Evolutionary conservation across 352 stramenopile species (phyloP).

Genomic region (Phytophthora parvispora): DNA sequence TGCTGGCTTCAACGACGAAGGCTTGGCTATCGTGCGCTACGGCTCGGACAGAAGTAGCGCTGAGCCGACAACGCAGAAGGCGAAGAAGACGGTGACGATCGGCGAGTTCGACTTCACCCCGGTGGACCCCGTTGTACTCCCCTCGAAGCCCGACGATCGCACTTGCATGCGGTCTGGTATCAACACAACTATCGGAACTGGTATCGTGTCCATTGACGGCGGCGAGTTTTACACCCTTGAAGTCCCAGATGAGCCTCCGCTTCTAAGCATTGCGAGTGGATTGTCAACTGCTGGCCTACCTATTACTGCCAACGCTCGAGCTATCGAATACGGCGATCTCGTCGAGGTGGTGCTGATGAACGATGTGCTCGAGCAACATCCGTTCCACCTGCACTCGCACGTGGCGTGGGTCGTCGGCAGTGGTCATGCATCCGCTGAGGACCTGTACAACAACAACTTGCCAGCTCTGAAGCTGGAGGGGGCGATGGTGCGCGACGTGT

Average conservation of each 20-base stretch:
- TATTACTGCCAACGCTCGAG: slow-evolving; percentile 15
- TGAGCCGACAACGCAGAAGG: slow-evolving; percentile 24
- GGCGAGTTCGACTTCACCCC: slow-evolving; percentile 37
- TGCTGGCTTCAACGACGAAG: slow-evolving; percentile 35
- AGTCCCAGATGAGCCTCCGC: slow-evolving; percentile 23
- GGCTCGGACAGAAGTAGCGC: too few relatives aligned
- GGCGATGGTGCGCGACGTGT: slow-evolving; percentile 19
- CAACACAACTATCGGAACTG: slow-evolving; percentile 5
- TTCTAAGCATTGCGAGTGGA: slow-evolving; percentile 24
- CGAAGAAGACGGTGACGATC: slow-evolving; percentile 18
- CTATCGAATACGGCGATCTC: slow-evolving; percentile 28
- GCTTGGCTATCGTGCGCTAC: slow-evolving; percentile 34
- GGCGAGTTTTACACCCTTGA: slow-evolving; percentile 25
- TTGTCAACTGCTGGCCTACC: slow-evolving; percentile 19
- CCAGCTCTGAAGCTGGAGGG: slow-evolving; percentile 14
- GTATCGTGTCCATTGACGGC: slow-evolving; percentile 32
- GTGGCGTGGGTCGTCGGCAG: slow-evolving; percentile 31
- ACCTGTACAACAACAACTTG: slow-evolving; percentile 18
- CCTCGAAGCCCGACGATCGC: slow-evolving; percentile 23
- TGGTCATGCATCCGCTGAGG: slow-evolving; percentile 19
- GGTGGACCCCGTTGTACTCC: not conserved
- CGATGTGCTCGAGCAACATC: slow-evolving; percentile 34
- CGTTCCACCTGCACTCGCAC: slow-evolving; percentile 46
- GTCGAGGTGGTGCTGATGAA: slow-evolving; percentile 40
- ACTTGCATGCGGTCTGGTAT: slow-evolving; percentile 36